phyloP scores from a whole-genome alignment of 352 stramenopile species.

The Phytophthora pisi region DNA sequence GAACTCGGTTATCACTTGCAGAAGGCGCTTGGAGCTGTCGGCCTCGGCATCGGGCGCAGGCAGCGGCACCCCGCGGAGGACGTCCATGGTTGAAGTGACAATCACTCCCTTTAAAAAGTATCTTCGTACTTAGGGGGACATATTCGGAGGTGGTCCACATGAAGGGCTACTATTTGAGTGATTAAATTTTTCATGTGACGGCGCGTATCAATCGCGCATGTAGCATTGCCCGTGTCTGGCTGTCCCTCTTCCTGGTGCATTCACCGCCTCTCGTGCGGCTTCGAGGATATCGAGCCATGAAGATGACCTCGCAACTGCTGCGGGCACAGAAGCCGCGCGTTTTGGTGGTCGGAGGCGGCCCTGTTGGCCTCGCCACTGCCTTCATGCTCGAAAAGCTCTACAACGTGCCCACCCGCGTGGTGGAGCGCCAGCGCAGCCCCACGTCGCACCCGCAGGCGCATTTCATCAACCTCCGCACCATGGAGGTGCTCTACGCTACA shows the following conservation, averaged over 20 bases:
- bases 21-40: conserved; percentile 4
- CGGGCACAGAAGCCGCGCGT: conserved; percentile 46
- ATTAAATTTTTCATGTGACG: conserved; percentile 4
- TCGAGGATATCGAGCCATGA: conserved; percentile 12
- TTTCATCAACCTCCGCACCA: conserved; percentile 94
- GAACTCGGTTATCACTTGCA: conserved; percentile 37
- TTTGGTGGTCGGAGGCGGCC: conserved; percentile 76
- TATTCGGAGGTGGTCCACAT: conserved; percentile 7
- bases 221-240: conserved; percentile 18
- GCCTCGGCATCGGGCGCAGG: conserved; percentile 1
- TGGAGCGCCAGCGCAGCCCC: conserved; percentile 76
- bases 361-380: conserved; percentile 69
- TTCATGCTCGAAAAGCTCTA: conserved; percentile 79
- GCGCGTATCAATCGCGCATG: conserved; percentile 28
- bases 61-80: conserved; percentile 26
- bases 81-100: conserved; percentile 37
- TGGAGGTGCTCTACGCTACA: conserved; percentile 91
- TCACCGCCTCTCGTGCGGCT: conserved; percentile 6
- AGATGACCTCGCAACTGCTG: conserved; percentile 16
- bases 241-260: conserved; percentile 9
- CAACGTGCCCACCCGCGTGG: conserved; percentile 66
- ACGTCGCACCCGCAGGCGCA: conserved; percentile 94
- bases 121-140: conserved; percentile 20
- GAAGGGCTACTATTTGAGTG: conserved; percentile 18
- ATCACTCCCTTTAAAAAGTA: conserved; percentile 1